Evolutionary conservation across 2,329 filamentous ascomycete species (phyloP).

Genomic region (Cercospora berteroae): DNA sequence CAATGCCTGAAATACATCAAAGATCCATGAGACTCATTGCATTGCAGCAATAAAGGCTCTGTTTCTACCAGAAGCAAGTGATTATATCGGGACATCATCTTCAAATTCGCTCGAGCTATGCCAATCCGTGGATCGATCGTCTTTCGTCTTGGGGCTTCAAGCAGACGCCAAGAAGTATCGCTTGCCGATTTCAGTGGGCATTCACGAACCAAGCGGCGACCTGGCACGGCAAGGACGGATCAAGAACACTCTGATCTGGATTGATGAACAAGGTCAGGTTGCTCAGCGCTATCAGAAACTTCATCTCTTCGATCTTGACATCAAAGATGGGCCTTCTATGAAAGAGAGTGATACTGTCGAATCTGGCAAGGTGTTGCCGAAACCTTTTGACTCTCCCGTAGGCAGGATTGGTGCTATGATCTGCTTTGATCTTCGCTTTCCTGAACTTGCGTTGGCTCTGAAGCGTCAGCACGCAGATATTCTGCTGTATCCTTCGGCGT

Average conservation of each 20-base stretch:
- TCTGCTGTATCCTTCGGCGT: constrained; percentile 84
- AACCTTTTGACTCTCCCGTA: constrained; percentile 70
- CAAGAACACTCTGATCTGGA: constrained; percentile 67
- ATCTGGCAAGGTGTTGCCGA: constrained; percentile 60
- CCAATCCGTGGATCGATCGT: constrained; percentile 61
- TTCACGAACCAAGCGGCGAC: constrained; percentile 68
- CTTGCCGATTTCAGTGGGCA: constrained; percentile 78
- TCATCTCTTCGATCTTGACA: constrained; percentile 70
- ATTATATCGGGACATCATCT: constrained; percentile 75
- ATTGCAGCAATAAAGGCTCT: constrained; percentile 57
- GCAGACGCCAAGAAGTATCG: constrained; percentile 61
- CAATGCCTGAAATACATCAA: background rate
- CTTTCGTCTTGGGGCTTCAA: constrained; percentile 75
- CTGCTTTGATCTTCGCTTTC: constrained; percentile 87
- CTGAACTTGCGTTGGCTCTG: constrained; percentile 69
- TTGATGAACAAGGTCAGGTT: constrained; percentile 59
- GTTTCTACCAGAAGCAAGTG: constrained; percentile 87
- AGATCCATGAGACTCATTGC: constrained; percentile 6
- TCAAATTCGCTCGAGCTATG: constrained; percentile 69
- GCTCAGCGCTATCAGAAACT: constrained; percentile 72
- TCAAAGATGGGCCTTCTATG: constrained; percentile 56
- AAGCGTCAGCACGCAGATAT: constrained; percentile 68
- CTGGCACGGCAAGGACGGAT: constrained; percentile 49
- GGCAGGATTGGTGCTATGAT: constrained; percentile 78
- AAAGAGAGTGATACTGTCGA: constrained; percentile 69